These are phyloP conservation scores for Penicillium sp. DNA, from an alignment of 2,329 filamentous ascomycete species.

Conservation along the genomic window DNA sequence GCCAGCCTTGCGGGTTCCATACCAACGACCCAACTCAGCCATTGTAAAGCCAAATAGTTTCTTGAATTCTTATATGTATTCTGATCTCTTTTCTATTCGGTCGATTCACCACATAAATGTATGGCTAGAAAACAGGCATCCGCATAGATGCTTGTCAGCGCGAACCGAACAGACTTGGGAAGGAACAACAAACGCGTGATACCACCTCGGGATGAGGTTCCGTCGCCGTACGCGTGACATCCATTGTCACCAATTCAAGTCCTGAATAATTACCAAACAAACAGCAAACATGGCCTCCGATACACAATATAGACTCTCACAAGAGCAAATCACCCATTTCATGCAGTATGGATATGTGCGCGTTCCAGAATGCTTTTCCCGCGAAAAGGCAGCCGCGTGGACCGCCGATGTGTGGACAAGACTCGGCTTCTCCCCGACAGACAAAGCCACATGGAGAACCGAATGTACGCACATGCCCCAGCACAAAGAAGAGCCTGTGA, in stretches of 20 bases:
- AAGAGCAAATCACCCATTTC: constrained; percentile 54
- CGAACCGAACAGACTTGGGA: neutral
- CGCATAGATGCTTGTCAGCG: neutral
- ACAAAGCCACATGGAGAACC: constrained; percentile 65
- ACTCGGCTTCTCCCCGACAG: constrained; percentile 62
- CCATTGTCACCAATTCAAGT: neutral
- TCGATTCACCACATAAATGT: neutral
- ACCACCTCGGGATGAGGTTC: too few relatives aligned
- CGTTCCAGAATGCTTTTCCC: constrained; percentile 53
- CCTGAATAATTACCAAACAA: neutral
- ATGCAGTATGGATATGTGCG: constrained; percentile 58
- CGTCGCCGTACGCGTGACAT: too few relatives aligned
- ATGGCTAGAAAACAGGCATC: neutral
- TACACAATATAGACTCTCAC: constrained; percentile 34
- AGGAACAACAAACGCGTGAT: neutral
- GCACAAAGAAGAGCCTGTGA: constrained; percentile 56
- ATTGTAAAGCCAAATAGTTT: neutral
- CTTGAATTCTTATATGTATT: neutral
- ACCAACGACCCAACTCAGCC: neutral
- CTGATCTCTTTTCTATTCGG: neutral
- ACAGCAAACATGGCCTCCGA: neutral
- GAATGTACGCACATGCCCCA: constrained; percentile 65
- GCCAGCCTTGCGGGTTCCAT: neutral
- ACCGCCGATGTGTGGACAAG: constrained; percentile 60
- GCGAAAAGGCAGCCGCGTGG: constrained; percentile 49